Evolutionary conservation across 176 grass and related monocot genomes (phyloP).

Genomic region (Oryza coarctata): DNA sequence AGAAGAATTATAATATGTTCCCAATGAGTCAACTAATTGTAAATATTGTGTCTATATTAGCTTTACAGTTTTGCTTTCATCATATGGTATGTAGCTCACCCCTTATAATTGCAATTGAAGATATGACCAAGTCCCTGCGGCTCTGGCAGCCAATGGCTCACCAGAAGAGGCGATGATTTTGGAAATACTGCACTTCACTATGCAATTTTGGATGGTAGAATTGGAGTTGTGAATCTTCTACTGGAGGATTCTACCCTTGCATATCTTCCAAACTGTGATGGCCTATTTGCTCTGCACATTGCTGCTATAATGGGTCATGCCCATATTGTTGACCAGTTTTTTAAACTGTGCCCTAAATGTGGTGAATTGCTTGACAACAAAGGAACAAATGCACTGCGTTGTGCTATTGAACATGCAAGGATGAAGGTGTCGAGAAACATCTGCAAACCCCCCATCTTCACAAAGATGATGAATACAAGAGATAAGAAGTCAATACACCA

Average conservation of each 20-base stretch:
- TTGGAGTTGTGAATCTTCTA: constrained; percentile 28
- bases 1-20: no score
- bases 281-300: constrained; percentile 41
- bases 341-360: constrained; percentile 37
- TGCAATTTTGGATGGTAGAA: constrained; percentile 33
- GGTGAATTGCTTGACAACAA: constrained; percentile 40
- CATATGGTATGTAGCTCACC: no score
- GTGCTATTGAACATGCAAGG: constrained; percentile 32
- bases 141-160: constrained; percentile 16
- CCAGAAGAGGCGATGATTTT: constrained; percentile 29
- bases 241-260: constrained; percentile 23
- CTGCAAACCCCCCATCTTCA: constrained; percentile 11
- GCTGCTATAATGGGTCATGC: constrained; percentile 42
- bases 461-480: constrained; percentile 36
- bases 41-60: no score
- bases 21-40: no score
- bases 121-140: constrained; percentile 37
- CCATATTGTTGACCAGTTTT: constrained; percentile 23
- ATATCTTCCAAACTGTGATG: constrained; percentile 43
- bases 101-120: background rate
- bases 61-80: no score
- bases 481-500: constrained; percentile 42
- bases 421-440: constrained; percentile 34
- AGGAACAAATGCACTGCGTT: constrained; percentile 40
- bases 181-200: constrained; percentile 51